phyloP scores from a whole-genome alignment of 108 stramenopile genomes.

The Skeletonema tropicum region DNA sequence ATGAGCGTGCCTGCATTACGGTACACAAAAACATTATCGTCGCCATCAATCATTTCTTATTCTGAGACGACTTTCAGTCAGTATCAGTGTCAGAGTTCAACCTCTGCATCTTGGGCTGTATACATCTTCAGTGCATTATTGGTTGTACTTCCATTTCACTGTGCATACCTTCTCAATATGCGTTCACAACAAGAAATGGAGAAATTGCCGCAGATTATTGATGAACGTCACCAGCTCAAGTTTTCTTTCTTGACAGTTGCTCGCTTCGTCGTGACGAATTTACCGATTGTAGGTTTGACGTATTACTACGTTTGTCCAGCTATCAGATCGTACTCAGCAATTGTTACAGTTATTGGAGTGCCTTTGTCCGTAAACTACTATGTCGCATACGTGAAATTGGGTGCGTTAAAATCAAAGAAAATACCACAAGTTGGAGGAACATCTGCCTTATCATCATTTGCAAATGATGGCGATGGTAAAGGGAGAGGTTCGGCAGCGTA shows the following conservation, averaged over 20 bases:
- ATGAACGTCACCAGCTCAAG: conserved; percentile 18
- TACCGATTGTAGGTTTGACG: conserved; percentile 27
- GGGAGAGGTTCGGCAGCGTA: conserved; percentile 29
- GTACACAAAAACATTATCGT: conserved; percentile 1
- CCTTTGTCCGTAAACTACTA: conserved; percentile 17
- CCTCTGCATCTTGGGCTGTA: conserved; percentile 11
- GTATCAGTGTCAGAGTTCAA: conserved; percentile 17
- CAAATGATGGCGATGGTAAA: neutral
- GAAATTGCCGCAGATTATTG: conserved; percentile 24
- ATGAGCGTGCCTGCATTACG: conserved; percentile 13
- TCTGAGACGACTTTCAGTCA: conserved; percentile 14
- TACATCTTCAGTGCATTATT: conserved; percentile 14
- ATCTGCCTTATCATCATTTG: neutral
- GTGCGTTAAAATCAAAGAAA: neutral
- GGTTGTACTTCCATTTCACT: conserved; percentile 12
- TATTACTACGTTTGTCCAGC: conserved; percentile 9
- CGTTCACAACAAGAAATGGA: conserved; percentile 33
- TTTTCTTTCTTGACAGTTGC: neutral
- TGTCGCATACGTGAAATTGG: conserved; percentile 29
- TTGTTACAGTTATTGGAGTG: conserved; percentile 21
- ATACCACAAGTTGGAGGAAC: neutral
- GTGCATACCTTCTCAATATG: conserved; percentile 33
- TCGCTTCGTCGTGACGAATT: conserved; percentile 13
- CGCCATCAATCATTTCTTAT: neutral
- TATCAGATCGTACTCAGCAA: conserved; percentile 17